A percentile compares a stretch with the other conserved stretches of the same genome.
These are phyloP conservation scores for Prosopis cineraria DNA, from an alignment of 306 rosid genomes.

Conservation along the genomic window DNA sequence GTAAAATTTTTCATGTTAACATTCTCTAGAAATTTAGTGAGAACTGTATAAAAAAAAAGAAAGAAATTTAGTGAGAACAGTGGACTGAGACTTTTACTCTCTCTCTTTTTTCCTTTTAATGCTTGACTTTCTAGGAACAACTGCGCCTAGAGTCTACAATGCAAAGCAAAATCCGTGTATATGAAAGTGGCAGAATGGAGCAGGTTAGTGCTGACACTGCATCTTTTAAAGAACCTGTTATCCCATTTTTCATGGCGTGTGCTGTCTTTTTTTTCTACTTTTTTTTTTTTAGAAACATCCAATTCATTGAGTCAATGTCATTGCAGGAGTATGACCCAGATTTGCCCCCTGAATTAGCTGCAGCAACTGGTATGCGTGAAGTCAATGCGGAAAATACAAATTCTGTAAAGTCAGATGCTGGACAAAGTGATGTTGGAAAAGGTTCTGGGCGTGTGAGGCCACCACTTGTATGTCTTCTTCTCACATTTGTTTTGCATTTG, in stretches of 20 bases:
- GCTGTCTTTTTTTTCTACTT: not conserved
- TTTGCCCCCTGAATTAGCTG: constrained; percentile 98
- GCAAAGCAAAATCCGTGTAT: constrained; percentile 98
- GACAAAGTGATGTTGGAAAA: constrained; percentile 65
- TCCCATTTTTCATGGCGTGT: not conserved
- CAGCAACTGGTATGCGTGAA: constrained; percentile 85
- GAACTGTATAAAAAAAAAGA: too few species aligned
- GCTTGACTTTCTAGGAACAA: constrained; percentile 70
- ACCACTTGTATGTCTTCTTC: constrained; percentile 66
- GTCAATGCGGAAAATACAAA: constrained; percentile 56
- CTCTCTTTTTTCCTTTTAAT: not conserved
- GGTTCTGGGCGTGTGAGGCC: constrained; percentile 75
- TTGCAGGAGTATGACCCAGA: constrained; percentile 96
- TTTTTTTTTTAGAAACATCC: not conserved
- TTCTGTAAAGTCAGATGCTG: constrained; percentile 58
- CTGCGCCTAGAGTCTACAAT: constrained; percentile 96
- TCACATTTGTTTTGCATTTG: constrained; percentile 4
- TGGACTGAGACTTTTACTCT: constrained; percentile 14
- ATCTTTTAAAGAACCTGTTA: constrained; percentile 9
- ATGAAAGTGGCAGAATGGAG: constrained; percentile 96
- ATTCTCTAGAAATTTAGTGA: constrained; percentile 19
- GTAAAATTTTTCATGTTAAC: constrained; percentile 46
- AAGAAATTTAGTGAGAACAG: constrained; percentile 18
- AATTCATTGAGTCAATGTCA: constrained; percentile 25
- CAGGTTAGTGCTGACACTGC: constrained; percentile 57